Evolutionary conservation across 2,329 filamentous ascomycete genomes (phyloP).

Genomic region (Exophiala mesophila): DNA sequence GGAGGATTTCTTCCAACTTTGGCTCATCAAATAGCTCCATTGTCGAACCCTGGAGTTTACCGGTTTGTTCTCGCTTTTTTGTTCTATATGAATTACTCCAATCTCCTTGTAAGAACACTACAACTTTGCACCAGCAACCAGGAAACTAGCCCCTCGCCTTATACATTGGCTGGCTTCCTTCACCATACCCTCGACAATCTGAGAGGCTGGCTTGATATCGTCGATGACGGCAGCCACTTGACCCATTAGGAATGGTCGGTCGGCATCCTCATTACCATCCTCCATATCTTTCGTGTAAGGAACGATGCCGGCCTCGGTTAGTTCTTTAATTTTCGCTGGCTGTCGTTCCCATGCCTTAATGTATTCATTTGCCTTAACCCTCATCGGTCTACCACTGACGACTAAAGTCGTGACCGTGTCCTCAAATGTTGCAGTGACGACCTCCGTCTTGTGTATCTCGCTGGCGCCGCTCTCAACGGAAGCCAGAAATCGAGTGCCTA

Average conservation of each 20-base stretch:
- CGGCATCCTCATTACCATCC: slow-evolving; percentile 64
- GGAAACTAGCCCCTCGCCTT: slow-evolving; percentile 53
- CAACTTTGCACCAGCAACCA: no score
- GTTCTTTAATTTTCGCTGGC: slow-evolving; percentile 67
- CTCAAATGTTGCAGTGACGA: slow-evolving; percentile 71
- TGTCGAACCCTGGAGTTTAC: no score
- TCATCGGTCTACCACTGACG: slow-evolving; percentile 72
- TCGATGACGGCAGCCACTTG: slow-evolving; percentile 78
- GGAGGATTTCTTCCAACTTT: no score
- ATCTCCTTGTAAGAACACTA: no score
- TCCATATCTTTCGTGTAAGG: slow-evolving; percentile 81
- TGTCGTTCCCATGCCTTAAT: slow-evolving; percentile 72
- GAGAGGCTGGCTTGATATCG: slow-evolving; percentile 71
- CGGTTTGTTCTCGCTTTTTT: no score
- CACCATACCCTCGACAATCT: slow-evolving; percentile 88
- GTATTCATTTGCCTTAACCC: slow-evolving; percentile 79
- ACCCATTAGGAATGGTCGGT: slow-evolving; percentile 87
- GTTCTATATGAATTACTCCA: no score
- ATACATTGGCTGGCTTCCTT: slow-evolving; percentile 66
- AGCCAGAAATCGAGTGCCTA: slow-evolving; percentile 88
- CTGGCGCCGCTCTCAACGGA: slow-evolving; percentile 74
- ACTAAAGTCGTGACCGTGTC: slow-evolving; percentile 81
- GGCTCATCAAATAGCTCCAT: no score
- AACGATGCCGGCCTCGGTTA: slow-evolving; percentile 72
- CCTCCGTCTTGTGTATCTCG: slow-evolving; percentile 74